These are phyloP conservation scores for Ceratobasidium sp. DNA, from an alignment of 1,284 basidiomycete species.

Conservation along the genomic window DNA sequence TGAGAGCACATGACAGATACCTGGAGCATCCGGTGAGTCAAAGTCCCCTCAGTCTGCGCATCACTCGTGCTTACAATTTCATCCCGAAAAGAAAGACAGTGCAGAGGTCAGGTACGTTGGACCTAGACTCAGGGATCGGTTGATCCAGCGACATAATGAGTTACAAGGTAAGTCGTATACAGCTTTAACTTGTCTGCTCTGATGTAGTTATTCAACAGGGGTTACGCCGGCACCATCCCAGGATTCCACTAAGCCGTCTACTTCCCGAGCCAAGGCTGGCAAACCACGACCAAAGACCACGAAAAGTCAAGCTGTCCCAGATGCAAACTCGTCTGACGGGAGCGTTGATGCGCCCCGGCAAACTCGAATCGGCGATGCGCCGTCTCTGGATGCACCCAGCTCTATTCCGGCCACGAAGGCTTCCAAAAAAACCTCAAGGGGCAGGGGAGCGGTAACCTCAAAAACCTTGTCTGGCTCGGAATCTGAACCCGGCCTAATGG, in stretches of 20 bases:
- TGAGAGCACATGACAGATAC: slow-evolving; percentile 21
- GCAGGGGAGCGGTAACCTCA: neutral
- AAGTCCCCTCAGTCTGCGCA: no score
- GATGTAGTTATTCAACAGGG: neutral
- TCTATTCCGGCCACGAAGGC: neutral
- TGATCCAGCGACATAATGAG: slow-evolving; percentile 28
- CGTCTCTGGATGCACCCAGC: neutral
- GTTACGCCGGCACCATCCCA: neutral
- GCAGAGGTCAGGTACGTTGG: slow-evolving; percentile 36
- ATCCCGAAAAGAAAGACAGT: slow-evolving; percentile 14
- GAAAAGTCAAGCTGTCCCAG: neutral
- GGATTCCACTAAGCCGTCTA: neutral
- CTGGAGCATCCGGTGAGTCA: slow-evolving; percentile 37
- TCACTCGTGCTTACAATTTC: neutral
- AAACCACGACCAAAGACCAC: neutral
- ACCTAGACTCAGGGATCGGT: slow-evolving; percentile 20
- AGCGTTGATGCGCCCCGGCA: neutral
- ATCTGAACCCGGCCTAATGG: neutral
- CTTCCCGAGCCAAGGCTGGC: neutral
- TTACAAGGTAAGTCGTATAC: neutral
- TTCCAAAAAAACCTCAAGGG: neutral
- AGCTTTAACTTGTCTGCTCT: neutral
- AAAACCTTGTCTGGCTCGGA: slow-evolving; percentile 1
- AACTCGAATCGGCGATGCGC: neutral
- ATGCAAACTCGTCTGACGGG: neutral